Conservation (phyloP, 176 grass and related monocot genomes). For the Oryza officinalis region DNA sequence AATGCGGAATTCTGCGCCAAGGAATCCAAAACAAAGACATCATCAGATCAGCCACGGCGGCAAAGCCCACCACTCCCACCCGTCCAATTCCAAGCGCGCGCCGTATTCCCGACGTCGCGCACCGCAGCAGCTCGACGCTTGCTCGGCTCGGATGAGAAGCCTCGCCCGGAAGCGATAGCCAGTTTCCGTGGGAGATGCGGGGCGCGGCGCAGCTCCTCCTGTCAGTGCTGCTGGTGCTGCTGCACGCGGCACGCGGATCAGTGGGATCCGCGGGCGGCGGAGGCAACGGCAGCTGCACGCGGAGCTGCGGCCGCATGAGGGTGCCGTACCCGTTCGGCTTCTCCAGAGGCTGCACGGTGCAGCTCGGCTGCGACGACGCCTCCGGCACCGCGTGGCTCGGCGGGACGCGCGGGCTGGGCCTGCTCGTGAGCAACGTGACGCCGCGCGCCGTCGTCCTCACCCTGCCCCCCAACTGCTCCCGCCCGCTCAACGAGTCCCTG, state of each 20-base stretch:
- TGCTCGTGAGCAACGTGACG: slow-evolving; percentile 49
- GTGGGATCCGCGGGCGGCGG: slow-evolving; percentile 20
- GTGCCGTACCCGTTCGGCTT: slow-evolving; percentile 64
- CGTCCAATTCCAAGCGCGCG: slow-evolving; percentile 26
- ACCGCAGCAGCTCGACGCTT: neutral
- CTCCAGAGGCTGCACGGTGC: slow-evolving; percentile 44
- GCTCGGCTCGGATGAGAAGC: slow-evolving; percentile 5
- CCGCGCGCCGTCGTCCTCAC: slow-evolving; percentile 27
- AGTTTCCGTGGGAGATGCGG: slow-evolving; percentile 36
- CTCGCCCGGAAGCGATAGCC: slow-evolving; percentile 2
- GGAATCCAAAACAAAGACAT: neutral
- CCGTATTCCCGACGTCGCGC: neutral
- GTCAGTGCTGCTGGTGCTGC: neutral
- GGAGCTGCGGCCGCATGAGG: slow-evolving; percentile 8
- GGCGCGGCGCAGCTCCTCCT: slow-evolving; percentile 14
- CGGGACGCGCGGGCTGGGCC: neutral
- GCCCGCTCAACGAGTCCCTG: slow-evolving; percentile 23
- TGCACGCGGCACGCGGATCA: slow-evolving; percentile 32
- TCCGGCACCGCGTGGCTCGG: slow-evolving; percentile 29
- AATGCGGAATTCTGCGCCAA: slow-evolving; percentile 42
- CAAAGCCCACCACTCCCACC: neutral
- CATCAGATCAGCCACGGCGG: neutral
- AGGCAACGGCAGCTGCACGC: slow-evolving; percentile 29
- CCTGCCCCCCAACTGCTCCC: slow-evolving; percentile 8
- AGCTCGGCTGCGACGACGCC: neutral